Percentiles rank a stretch among this genome's conserved stretches.
These are phyloP conservation scores for Crithidia sp. DNA, from an alignment of 208 protist genomes.

Conservation along the genomic window DNA sequence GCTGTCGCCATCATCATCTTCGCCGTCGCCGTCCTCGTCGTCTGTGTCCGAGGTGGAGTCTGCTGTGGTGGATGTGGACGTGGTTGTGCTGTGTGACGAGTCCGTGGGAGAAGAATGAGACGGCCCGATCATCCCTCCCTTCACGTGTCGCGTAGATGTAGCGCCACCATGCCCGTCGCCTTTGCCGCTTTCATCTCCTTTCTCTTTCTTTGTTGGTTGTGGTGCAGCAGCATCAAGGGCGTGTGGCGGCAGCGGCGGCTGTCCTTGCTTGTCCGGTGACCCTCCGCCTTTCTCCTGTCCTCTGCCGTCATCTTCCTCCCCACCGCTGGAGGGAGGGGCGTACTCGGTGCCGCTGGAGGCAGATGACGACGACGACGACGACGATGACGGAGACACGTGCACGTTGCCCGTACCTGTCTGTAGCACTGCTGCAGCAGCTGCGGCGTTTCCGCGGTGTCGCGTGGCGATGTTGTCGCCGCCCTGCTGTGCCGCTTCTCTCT, in stretches of 20 bases:
- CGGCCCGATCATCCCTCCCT: no score
- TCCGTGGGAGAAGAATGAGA: not conserved
- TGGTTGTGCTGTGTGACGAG: not conserved
- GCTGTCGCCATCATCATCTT: slow-evolving; percentile 4
- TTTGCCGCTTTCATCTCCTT: not conserved
- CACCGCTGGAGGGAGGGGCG: slow-evolving; percentile 1
- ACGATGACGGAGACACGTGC: not conserved
- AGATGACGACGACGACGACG: not conserved
- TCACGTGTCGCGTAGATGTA: not conserved
- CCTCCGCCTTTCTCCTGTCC: no score
- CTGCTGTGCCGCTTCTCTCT: no score
- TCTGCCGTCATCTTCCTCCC: no score
- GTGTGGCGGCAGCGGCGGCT: no score
- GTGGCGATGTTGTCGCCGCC: no score
- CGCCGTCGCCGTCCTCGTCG: slow-evolving; percentile 11
- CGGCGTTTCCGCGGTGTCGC: not conserved
- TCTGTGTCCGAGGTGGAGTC: slow-evolving; percentile 3
- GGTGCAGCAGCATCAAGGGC: no score
- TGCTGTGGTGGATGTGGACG: not conserved
- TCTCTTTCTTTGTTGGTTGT: not conserved
- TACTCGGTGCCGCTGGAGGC: slow-evolving; percentile 23
- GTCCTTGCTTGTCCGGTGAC: no score
- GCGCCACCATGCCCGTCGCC: not conserved
- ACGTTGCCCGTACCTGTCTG: not conserved
- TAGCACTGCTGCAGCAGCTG: not conserved